These are phyloP conservation scores for Kandelia obovata DNA, from an alignment of 345 rosid genomes.

Conservation along the genomic window DNA sequence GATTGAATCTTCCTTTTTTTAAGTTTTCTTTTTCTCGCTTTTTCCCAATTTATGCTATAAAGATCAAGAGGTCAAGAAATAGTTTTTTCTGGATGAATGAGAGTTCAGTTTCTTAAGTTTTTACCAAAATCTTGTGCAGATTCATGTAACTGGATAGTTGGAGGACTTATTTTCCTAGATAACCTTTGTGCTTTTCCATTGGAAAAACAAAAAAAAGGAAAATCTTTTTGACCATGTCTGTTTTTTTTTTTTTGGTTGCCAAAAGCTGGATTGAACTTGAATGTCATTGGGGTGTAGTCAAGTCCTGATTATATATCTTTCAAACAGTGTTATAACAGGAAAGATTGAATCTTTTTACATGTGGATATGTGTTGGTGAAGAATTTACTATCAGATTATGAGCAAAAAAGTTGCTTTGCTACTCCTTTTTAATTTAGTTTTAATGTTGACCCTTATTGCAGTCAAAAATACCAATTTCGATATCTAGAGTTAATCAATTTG, in stretches of 20 bases:
- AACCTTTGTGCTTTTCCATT: too few species aligned
- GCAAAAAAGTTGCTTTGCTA: neutral
- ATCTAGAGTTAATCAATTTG: constrained; percentile 95
- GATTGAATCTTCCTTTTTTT: neutral
- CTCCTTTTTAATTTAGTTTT: neutral
- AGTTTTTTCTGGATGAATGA: neutral
- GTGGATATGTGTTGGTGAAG: neutral
- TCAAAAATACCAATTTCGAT: constrained; percentile 58
- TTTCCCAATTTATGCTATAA: neutral
- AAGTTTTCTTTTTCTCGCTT: too few species aligned
- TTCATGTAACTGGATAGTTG: too few species aligned
- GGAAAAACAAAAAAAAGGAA: too few species aligned
- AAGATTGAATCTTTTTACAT: neutral
- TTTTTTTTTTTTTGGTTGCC: too few species aligned
- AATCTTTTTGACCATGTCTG: too few species aligned
- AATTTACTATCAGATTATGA: neutral
- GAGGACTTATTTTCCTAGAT: too few species aligned
- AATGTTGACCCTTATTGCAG: constrained; percentile 32
- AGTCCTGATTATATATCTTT: too few species aligned
- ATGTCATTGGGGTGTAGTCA: too few species aligned
- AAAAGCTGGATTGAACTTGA: too few species aligned
- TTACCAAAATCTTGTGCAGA: neutral
- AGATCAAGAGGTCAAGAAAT: neutral
- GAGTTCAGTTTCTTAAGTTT: neutral
- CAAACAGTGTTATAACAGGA: too few species aligned